These are phyloP conservation scores for Herpotrichia juniperi DNA, from an alignment of 2,329 filamentous ascomycete genomes.

Conservation along the genomic window DNA sequence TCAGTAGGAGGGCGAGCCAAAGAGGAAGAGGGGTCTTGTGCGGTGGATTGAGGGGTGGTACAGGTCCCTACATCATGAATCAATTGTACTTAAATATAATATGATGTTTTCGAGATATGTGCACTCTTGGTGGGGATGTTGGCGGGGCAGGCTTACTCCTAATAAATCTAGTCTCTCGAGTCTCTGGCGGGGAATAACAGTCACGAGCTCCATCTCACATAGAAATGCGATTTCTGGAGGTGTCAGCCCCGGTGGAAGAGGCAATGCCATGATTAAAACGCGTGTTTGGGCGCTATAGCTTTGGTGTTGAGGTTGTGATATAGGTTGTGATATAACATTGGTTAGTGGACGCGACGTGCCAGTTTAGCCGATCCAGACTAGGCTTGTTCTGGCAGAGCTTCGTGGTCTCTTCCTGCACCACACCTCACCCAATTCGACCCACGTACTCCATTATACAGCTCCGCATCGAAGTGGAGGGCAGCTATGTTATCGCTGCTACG, in stretches of 20 bases:
- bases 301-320: conserved; percentile 13
- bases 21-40: conserved; percentile 80
- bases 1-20: conserved; percentile 94
- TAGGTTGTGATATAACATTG: conserved; percentile 4
- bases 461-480: background rate
- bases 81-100: conserved; percentile 4
- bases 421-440: background rate
- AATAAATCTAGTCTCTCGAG: conserved; percentile 86
- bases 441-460: background rate
- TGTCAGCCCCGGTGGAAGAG: conserved; percentile 70
- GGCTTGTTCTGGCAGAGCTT: background rate
- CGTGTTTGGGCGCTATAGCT: conserved; percentile 24
- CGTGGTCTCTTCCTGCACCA: background rate
- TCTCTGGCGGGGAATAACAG: conserved; percentile 86
- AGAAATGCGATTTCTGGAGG: conserved; percentile 91
- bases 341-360: conserved; percentile 4
- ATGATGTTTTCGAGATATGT: background rate
- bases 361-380: conserved; percentile 11
- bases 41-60: conserved; percentile 78
- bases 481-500: conserved; percentile 27
- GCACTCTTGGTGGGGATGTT: conserved; percentile 27
- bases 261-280: conserved; percentile 61
- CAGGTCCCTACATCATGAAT: conserved; percentile 68
- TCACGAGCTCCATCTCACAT: conserved; percentile 97
- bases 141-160: conserved; percentile 67